Evolutionary conservation across 2,329 filamentous ascomycete species (phyloP).

Genomic region (Penicillium paneum): DNA sequence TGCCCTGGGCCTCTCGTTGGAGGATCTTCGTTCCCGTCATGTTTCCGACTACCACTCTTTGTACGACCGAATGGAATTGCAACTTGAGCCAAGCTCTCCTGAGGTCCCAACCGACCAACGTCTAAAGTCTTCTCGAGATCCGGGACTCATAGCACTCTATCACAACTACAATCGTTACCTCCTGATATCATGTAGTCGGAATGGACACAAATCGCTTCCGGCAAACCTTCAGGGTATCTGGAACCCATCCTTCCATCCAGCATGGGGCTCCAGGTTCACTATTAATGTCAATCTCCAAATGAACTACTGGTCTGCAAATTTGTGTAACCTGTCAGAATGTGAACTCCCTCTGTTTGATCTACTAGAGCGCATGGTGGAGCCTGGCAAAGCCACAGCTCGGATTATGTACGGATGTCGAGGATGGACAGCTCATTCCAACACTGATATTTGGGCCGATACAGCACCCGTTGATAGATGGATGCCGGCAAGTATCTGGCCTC

Average conservation of each 20-base stretch:
- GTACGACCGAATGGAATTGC: slow-evolving; percentile 32
- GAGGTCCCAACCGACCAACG: slow-evolving; percentile 33
- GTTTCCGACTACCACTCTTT: slow-evolving; percentile 34
- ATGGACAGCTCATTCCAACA: slow-evolving; percentile 57
- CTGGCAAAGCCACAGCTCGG: slow-evolving; percentile 52
- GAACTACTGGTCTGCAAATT: slow-evolving; percentile 58
- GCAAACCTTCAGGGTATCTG: slow-evolving; percentile 58
- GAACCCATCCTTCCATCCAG: slow-evolving; percentile 48
- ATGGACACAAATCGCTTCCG: slow-evolving; percentile 47
- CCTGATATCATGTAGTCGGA: slow-evolving; percentile 54
- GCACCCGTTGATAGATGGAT: slow-evolving; percentile 48
- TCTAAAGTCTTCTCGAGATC: slow-evolving; percentile 40
- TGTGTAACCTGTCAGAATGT: slow-evolving; percentile 48
- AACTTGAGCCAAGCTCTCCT: slow-evolving; percentile 22
- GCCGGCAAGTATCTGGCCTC: slow-evolving; percentile 41
- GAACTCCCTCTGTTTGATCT: slow-evolving; percentile 44
- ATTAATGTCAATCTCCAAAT: slow-evolving; percentile 61
- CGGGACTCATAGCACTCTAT: slow-evolving; percentile 52
- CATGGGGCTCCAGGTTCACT: slow-evolving; percentile 58
- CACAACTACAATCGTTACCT: slow-evolving; percentile 56
- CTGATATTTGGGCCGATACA: slow-evolving; percentile 59
- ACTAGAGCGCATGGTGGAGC: slow-evolving; percentile 35
- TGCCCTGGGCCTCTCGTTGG: slow-evolving; percentile 22
- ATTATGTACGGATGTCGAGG: slow-evolving; percentile 55
- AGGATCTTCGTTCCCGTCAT: slow-evolving; percentile 30